Base-by-base conservation (phyloP, 169 alveolate species). In the Plasmodium coatneyi region DNA sequence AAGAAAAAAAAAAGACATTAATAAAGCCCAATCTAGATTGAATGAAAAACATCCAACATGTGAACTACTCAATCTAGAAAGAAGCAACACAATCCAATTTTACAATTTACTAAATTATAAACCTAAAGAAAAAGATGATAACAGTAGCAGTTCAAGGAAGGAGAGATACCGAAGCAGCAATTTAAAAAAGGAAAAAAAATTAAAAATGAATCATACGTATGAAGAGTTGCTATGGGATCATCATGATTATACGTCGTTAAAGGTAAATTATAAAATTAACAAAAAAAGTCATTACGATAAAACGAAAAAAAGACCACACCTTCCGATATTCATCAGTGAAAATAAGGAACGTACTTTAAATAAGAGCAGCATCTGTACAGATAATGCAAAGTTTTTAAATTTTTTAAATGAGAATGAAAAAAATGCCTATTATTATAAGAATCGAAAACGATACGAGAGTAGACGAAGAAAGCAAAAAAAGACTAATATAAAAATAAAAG, bases 281-380 rank as follows among this genome's bases (percentile, higher is more conserved):
- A 89, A 89, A 80, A 89, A 87, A 87, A 87, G 72, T 87, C 39
- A 87, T 87, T 76, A 78, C 28, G 93, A 87, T 19, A 87, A 89
- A 41, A 36, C 90, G 32, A 89, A 89, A 39, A 89, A 79, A 46
- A 89, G 70, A 80, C 7, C 32, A 22, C 71, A 12, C 52, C 14
- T 80, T 19, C 70, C 87, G 19, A 89, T 89, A 14, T 14, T 54
- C 3, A 49, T 89, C 28, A 60, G 71, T 66, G 94, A 89, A 56
- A 78, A 89, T 16, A 52, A 89, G 22, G 60, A 79, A 49, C 70
- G 82, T 16, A 70, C 46, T 5, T 25, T 80, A 39, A 84, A 74
- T 32, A 84, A 34, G 66, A 89, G 94, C n/a, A 89, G 94, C 19
- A 80, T 89, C 52, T 89, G 94, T 19, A 89, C 94, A 52, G 94